Evolutionary conservation across 176 grass and related monocot genomes (phyloP).

Genomic region (Aegilops tauschii): DNA sequence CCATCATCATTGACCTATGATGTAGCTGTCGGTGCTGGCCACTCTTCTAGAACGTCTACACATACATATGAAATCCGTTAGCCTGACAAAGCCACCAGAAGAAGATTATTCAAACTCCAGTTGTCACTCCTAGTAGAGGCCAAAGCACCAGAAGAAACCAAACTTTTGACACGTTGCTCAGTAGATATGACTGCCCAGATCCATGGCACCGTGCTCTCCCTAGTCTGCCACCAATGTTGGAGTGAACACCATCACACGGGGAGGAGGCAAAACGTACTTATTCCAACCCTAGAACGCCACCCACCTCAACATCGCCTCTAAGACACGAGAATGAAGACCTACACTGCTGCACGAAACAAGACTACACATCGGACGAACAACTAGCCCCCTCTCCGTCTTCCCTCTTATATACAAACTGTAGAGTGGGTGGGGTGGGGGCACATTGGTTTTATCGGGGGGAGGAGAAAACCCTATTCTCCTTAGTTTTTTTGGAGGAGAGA

Average conservation of each 20-base stretch:
- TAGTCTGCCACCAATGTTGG: background rate
- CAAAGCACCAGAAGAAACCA: background rate
- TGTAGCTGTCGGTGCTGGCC: too few species aligned
- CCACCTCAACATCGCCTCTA: background rate
- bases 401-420: too few species aligned
- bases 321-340: background rate
- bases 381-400: too few species aligned
- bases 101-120: background rate
- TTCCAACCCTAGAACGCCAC: background rate
- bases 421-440: too few species aligned
- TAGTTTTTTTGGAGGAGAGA: too few species aligned
- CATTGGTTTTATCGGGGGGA: too few species aligned
- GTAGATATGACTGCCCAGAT: background rate
- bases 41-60: too few species aligned
- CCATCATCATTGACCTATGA: too few species aligned
- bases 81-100: background rate
- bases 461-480: too few species aligned
- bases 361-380: too few species aligned
- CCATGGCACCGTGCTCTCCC: background rate
- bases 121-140: background rate
- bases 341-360: background rate
- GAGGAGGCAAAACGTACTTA: background rate
- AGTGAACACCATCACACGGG: too few species aligned
- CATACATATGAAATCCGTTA: too few species aligned
- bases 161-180: background rate